Percentiles rank a stretch among this genome's conserved stretches.
Evolutionary conservation across 805 yeast genomes (phyloP).

Genomic region (Starmera pachycereana): DNA sequence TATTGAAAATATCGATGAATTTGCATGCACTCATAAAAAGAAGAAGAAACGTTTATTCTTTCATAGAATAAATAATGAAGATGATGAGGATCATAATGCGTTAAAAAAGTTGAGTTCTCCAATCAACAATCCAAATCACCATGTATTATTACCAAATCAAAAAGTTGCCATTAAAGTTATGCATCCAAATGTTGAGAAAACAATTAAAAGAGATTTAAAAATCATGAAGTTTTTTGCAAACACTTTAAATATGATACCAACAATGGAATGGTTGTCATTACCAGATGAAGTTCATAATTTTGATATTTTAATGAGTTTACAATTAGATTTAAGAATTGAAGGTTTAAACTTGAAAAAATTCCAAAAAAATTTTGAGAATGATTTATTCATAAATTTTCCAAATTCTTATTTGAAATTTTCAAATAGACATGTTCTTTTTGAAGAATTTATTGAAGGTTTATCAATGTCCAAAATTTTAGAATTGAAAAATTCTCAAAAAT

Average conservation of each 20-base stretch:
- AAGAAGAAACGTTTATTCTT: conserved; percentile 12
- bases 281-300: conserved; percentile 94
- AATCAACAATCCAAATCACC: conserved; percentile 3
- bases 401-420: conserved; percentile 56
- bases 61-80: neutral
- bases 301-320: conserved; percentile 74
- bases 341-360: conserved; percentile 71
- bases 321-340: conserved; percentile 84
- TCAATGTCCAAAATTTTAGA: conserved; percentile 67
- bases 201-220: conserved; percentile 68
- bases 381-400: conserved; percentile 67
- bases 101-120: conserved; percentile 2
- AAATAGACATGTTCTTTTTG: conserved; percentile 68
- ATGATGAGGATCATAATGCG: too few species aligned
- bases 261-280: conserved; percentile 95
- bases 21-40: conserved; percentile 12
- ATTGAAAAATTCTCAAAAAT: conserved; percentile 18
- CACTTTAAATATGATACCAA: conserved; percentile 63
- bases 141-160: conserved; percentile 27
- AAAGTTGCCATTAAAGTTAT: conserved; percentile 85
- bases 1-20: conserved; percentile 24
- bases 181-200: conserved; percentile 74
- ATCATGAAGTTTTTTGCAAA: conserved; percentile 80
- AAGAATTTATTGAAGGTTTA: conserved; percentile 75
- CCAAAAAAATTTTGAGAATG: conserved; percentile 50